Percentiles rank a stretch among this genome's conserved stretches.
These are phyloP conservation scores for Blastobotrys arbuscula DNA, from an alignment of 1,139 yeast genomes.

Conservation along the genomic window DNA sequence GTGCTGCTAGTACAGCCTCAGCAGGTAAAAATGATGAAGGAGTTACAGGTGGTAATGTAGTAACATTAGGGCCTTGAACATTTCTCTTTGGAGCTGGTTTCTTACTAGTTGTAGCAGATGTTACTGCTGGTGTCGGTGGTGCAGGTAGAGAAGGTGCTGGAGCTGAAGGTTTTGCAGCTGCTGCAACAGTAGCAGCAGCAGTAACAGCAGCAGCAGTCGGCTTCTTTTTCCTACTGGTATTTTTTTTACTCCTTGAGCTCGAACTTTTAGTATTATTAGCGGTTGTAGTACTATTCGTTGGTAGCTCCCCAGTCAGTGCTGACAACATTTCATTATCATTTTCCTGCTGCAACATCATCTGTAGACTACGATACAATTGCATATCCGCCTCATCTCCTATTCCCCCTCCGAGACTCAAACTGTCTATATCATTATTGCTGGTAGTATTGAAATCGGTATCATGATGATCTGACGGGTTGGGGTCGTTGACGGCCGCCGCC, in stretches of 20 bases:
- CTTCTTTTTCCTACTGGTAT: neutral
- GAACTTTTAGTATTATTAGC: neutral
- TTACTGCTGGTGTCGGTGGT: neutral
- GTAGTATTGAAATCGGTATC: neutral
- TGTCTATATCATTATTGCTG: neutral
- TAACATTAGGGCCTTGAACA: neutral
- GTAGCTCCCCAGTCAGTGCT: neutral
- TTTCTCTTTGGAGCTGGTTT: neutral
- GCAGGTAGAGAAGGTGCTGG: too few relatives aligned
- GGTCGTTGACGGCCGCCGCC: neutral
- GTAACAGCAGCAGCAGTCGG: neutral
- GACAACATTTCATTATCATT: neutral
- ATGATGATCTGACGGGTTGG: neutral
- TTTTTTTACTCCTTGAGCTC: neutral
- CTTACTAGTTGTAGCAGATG: neutral
- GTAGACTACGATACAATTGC: constrained; percentile 2
- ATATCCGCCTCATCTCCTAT: neutral
- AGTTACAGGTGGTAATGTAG: neutral
- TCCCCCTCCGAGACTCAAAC: neutral
- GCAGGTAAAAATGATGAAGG: neutral
- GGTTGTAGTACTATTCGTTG: neutral
- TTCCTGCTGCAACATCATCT: constrained; percentile 1
- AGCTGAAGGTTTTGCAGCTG: neutral
- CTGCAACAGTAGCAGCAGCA: neutral
- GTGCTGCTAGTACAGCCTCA: neutral